Evolutionary conservation across 305 asterid species (phyloP).

Genomic region (Rubia peregrina): DNA sequence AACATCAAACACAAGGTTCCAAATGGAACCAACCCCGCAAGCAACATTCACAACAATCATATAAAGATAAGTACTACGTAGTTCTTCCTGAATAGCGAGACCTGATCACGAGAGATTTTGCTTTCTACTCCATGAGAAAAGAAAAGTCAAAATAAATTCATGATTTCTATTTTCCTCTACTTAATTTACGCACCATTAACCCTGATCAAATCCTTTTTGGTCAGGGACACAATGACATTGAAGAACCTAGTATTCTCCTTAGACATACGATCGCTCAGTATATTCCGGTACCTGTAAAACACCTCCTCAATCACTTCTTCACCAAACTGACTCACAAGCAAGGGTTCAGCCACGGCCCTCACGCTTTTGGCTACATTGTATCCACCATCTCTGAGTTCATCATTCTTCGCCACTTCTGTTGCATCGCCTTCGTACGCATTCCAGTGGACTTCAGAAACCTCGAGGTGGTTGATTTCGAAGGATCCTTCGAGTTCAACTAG

Average conservation of each 20-base stretch:
- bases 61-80: no score
- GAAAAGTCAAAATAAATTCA: no score
- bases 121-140: background rate
- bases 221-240: constrained; percentile 43
- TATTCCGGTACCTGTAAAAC: constrained; percentile 27
- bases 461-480: constrained; percentile 36
- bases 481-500: constrained; percentile 45
- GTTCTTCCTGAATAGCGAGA: no score
- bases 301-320: constrained; percentile 31
- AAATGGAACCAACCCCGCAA: no score
- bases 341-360: constrained; percentile 63
- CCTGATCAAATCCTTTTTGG: constrained; percentile 6
- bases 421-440: constrained; percentile 11
- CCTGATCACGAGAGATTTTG: no score
- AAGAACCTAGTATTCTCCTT: constrained; percentile 36
- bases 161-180: no score
- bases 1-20: no score
- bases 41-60: no score
- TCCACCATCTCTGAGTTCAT: constrained; percentile 18
- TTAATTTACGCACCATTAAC: no score
- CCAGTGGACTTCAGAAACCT: constrained; percentile 24
- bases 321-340: constrained; percentile 52
- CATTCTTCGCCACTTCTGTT: no score
- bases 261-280: constrained; percentile 30
- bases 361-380: constrained; percentile 42